These are phyloP conservation scores for Kazachstania kunashirensis DNA, from an alignment of 805 yeast genomes.

Conservation along the genomic window DNA sequence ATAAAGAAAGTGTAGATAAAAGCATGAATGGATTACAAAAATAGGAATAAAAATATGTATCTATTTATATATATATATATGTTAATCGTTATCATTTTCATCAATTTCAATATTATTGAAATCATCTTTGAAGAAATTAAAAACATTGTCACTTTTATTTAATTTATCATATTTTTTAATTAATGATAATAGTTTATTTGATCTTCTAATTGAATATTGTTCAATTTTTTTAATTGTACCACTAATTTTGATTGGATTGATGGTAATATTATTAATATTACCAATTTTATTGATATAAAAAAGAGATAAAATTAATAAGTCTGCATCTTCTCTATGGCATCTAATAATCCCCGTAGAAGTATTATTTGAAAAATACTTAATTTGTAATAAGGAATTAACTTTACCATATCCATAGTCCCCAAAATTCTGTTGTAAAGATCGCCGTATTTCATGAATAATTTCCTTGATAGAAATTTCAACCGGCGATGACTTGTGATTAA, in stretches of 20 bases:
- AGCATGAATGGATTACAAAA: slow-evolving; percentile 2
- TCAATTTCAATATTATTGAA: slow-evolving; percentile 6
- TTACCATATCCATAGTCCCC: slow-evolving; percentile 75
- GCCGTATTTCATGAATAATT: slow-evolving; percentile 45
- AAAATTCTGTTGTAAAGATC: slow-evolving; percentile 49
- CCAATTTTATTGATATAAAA: slow-evolving; percentile 43
- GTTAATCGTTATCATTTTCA: background rate
- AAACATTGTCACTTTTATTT: no score
- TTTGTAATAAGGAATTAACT: slow-evolving; percentile 46
- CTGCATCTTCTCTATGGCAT: slow-evolving; percentile 56
- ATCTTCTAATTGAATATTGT: slow-evolving; percentile 48
- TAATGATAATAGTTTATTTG: slow-evolving; percentile 12
- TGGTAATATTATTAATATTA: slow-evolving; percentile 34
- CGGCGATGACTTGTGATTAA: slow-evolving; percentile 45
- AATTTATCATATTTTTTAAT: slow-evolving; percentile 7
- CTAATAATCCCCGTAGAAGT: slow-evolving; percentile 82
- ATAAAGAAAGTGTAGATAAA: slow-evolving; percentile 1
- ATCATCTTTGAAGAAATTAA: slow-evolving; percentile 5
- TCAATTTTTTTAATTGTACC: slow-evolving; percentile 87
- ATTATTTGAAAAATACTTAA: slow-evolving; percentile 71
- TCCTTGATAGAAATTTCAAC: slow-evolving; percentile 38
- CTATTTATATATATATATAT: background rate
- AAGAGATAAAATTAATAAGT: slow-evolving; percentile 58
- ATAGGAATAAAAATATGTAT: background rate
- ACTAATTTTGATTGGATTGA: slow-evolving; percentile 60